Percentiles rank a stretch among this genome's conserved stretches.
Evolutionary conservation across 345 rosid species (phyloP).

Genomic region (Eucalyptus cloeziana): DNA sequence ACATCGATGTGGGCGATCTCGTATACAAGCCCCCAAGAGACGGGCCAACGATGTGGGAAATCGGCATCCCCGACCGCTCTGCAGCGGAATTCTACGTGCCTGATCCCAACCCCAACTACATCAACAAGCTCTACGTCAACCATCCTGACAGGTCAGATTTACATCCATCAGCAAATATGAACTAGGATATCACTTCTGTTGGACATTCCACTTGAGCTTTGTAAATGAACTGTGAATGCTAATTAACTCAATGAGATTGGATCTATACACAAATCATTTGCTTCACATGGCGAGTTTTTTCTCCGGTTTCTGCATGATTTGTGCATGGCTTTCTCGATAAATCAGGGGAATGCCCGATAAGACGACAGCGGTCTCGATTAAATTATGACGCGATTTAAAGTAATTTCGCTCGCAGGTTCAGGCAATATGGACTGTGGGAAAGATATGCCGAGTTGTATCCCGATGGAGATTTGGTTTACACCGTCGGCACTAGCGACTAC

Average conservation of each 20-base stretch:
- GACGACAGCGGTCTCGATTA: background rate
- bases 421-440: conserved; percentile 90
- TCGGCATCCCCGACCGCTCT: conserved; percentile 53
- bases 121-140: conserved; percentile 34
- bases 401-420: conserved; percentile 25
- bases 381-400: background rate
- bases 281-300: background rate
- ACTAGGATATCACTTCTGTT: background rate
- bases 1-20: conserved; percentile 20
- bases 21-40: conserved; percentile 49
- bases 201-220: background rate
- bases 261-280: background rate
- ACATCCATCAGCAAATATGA: background rate
- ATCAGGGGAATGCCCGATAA: background rate
- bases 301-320: background rate
- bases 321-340: background rate
- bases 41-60: conserved; percentile 68
- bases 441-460: conserved; percentile 72
- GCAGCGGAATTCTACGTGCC: conserved; percentile 56
- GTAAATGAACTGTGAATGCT: background rate
- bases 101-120: conserved; percentile 39
- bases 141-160: conserved; percentile 59
- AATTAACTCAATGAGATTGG: background rate
- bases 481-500: conserved; percentile 52
- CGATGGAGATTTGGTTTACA: conserved; percentile 51